phyloP scores from a whole-genome alignment of 306 rosid species.

The Abrus precatorius region DNA sequence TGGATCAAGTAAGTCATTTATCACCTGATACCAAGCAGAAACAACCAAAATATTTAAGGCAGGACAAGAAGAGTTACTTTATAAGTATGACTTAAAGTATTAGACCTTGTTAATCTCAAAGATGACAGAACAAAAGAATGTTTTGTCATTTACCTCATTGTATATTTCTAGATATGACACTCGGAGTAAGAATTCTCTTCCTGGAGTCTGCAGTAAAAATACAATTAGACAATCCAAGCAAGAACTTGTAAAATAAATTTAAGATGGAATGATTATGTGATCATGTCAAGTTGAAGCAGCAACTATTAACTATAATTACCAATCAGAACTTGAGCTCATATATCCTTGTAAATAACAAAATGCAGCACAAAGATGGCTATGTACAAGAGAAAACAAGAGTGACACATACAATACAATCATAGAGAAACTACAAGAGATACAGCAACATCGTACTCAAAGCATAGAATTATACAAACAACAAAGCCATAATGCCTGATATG shows the following conservation, averaged over 20 bases:
- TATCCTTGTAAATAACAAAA: conserved; percentile 28
- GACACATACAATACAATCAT: background rate
- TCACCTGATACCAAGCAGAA: conserved; percentile 80
- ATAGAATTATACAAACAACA: conserved; percentile 29
- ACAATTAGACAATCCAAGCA: conserved; percentile 41
- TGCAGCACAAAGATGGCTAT: conserved; percentile 20
- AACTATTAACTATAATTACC: background rate
- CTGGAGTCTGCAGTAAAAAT: conserved; percentile 85
- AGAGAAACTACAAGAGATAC: conserved; percentile 2
- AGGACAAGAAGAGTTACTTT: background rate
- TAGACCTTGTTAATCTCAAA: conserved; percentile 5
- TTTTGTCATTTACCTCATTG: conserved; percentile 78
- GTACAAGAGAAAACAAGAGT: conserved; percentile 17
- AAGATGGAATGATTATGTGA: conserved; percentile 42
- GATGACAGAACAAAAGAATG: conserved; percentile 12
- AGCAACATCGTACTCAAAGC: background rate
- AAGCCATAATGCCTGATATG: background rate
- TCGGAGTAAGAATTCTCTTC: conserved; percentile 96
- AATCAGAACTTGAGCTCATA: conserved; percentile 32
- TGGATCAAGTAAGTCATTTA: conserved; percentile 99
- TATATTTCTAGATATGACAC: conserved; percentile 98
- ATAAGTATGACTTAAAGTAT: background rate
- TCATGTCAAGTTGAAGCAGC: conserved; percentile 38
- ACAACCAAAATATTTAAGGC: conserved; percentile 31
- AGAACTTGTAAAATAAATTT: conserved; percentile 23